Conservation (phyloP, 768 basidiomycete species). For the Rhodosporidiobolus sp. region DNA sequence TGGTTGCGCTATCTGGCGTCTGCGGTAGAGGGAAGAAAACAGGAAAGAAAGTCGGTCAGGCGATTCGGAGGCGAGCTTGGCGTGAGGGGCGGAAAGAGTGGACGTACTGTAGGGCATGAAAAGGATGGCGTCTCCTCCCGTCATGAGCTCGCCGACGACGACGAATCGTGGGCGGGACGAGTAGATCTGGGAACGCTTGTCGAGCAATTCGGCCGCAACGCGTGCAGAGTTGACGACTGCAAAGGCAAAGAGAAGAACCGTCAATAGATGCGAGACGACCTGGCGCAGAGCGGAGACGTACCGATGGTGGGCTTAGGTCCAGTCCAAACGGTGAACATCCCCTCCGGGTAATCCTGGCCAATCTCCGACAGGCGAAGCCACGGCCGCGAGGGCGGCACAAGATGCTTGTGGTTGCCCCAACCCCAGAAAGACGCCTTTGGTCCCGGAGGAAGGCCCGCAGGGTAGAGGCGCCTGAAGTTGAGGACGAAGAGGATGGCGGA, state of each 20-base stretch:
- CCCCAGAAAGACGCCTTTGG: neutral
- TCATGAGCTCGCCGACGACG: constrained; percentile 37
- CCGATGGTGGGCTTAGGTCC: constrained; percentile 40
- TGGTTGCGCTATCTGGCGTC: constrained; percentile 22
- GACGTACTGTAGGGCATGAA: constrained; percentile 14
- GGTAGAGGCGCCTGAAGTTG: neutral
- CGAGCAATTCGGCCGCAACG: constrained; percentile 23
- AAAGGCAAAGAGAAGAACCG: neutral
- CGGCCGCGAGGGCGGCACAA: constrained; percentile 33
- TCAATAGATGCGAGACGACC: too few species aligned
- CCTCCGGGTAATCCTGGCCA: constrained; percentile 31
- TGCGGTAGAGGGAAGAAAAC: too few species aligned
- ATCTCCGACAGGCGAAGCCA: constrained; percentile 39
- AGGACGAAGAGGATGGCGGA: neutral
- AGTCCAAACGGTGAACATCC: constrained; percentile 40
- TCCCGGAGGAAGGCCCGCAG: neutral
- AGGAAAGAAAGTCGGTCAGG: too few species aligned
- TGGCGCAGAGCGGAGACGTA: too few species aligned
- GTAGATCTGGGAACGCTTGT: constrained; percentile 40
- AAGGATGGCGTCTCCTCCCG: constrained; percentile 7
- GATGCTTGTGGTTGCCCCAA: neutral
- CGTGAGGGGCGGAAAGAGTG: too few species aligned
- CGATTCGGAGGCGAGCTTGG: too few species aligned
- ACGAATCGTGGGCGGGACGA: constrained; percentile 41
- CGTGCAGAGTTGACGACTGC: neutral